Base-by-base conservation (phyloP, 73 alveolate genomes). In the Tetrahymena malaccensis region DNA sequence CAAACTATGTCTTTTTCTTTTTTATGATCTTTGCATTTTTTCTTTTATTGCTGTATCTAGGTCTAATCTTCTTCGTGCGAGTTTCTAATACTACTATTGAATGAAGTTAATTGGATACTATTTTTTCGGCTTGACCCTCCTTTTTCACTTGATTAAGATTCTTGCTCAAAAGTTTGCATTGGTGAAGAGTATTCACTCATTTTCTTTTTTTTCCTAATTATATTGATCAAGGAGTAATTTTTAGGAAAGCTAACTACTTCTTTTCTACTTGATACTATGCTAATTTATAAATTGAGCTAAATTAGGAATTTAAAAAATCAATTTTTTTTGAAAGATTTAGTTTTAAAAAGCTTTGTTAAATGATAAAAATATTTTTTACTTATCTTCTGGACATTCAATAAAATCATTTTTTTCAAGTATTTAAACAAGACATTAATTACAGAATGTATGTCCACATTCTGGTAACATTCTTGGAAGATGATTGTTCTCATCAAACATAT, bases 1-100 rank as follows among this genome's bases (percentile, higher is more conserved):
- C 99, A 98, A 21, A 98, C 97, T 85, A 98, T 97, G 84, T 98
- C 99, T 70, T 97, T 93, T 93, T 94, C 95, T 50, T 96, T 94
- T 15, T 94, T 35, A 94, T 96, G 97, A 70, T 70, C 89, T 70
- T 70, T 70, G 12, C 89, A 70, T 70, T 70, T 70, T 70, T 70
- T 70, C 89, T 70, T 70, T 70, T 70, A 70, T 31, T 17, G 31
- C 11, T n/a, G 31, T 8, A 4, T 27, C 37, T 22, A 70, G 0
- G 31, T 19, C 10, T 31, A 27, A 27, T 70, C 89, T 19, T 70
- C 89, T 70, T 70, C 89, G 11, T 70, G 89, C 1, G 89, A 70
- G 37, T 31, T 70, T 70, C 37, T 70, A 12, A 70, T 25, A 33
- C 89, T 70, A 8, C 89, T 31, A 70, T 31, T 70, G 31, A n/a